Conservation (phyloP, 345 rosid species). For the Raphanus raphanistrum region DNA sequence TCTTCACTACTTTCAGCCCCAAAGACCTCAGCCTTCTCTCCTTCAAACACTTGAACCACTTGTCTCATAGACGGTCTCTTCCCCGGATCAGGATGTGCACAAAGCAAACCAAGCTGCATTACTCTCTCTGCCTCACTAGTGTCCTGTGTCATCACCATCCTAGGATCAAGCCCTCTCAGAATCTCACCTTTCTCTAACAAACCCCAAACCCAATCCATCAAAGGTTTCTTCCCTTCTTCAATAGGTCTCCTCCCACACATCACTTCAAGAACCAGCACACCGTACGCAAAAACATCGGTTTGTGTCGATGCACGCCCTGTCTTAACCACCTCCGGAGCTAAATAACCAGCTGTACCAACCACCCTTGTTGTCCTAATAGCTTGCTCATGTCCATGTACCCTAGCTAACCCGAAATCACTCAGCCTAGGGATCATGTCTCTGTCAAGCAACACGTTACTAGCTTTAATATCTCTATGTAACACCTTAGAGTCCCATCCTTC, state of each 20-base stretch:
- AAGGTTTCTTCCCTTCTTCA: conserved; percentile 50
- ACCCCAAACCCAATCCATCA: conserved; percentile 45
- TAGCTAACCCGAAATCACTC: conserved; percentile 76
- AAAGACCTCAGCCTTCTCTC: conserved; percentile 25
- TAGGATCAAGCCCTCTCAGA: conserved; percentile 32
- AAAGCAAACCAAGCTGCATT: conserved; percentile 49
- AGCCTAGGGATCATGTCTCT: conserved; percentile 66
- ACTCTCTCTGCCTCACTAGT: conserved; percentile 41
- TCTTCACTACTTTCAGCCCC: conserved; percentile 34
- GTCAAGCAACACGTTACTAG: conserved; percentile 79
- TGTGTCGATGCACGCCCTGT: conserved; percentile 50
- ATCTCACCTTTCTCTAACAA: conserved; percentile 40
- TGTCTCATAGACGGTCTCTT: conserved; percentile 55
- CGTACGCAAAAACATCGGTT: conserved; percentile 52
- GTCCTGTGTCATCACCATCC: conserved; percentile 26
- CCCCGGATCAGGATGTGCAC: conserved; percentile 44
- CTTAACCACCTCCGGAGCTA: conserved; percentile 68
- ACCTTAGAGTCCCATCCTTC: conserved; percentile 83
- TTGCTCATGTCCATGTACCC: conserved; percentile 65
- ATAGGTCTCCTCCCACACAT: conserved; percentile 52
- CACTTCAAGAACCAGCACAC: conserved; percentile 51
- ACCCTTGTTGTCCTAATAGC: conserved; percentile 62
- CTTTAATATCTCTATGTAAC: conserved; percentile 75
- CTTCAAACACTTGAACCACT: conserved; percentile 47
- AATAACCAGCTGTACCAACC: conserved; percentile 73